Evolutionary conservation across 2,329 filamentous ascomycete species (phyloP), one percentile per base, ranked within the genome.

Genomic region (Orbilia blumenaviensis): DNA sequence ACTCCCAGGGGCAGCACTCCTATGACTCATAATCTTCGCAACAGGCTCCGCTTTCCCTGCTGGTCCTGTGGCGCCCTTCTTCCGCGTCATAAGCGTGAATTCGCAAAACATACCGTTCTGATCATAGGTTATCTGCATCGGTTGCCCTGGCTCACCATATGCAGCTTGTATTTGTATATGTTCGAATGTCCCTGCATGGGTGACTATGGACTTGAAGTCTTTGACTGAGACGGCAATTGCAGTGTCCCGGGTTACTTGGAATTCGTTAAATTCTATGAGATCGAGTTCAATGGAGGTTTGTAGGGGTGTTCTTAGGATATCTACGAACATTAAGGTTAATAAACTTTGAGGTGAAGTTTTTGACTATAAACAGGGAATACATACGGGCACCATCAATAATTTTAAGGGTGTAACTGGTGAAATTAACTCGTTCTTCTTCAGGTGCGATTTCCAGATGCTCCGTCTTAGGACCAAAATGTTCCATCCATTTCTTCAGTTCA

Each of bases 361-460:
- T n/a, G n/a, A n/a, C n/a, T n/a, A n/a, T n/a, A 41, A 2, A 4
- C 2, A 32, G 23, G 8, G 27, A 14, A 32, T 36, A 61, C 78
- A 29, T 79, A 83, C 84, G 83, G 80, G 86, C 86, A 5, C 85
- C 85, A 69, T 85, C 85, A 48, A 83, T 82, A 18, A 87, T 83
- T 79, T 87, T 87, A 71, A 87, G 86, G 0, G 86, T 87, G 78
- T 86, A 87, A 79, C 85, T 87, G 8, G 86, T 86, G 80, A 87
- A 86, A 6, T 84, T 83, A 1, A 84, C 85, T 42, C 85, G 84
- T 25, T 52, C 44, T 8, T 83, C 52, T 54, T 86, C 83, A n/a
- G 84, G 83, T 58, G 84, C 84, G 41, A 87, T 83, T 76, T 87
- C 85, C 6, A 87, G 82, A 80, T 87, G 84, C 79, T 87, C 86